Percentiles rank a stretch among this genome's conserved stretches.
Conservation (phyloP, 352 stramenopile species). For the Globisporangium barbulae region DNA sequence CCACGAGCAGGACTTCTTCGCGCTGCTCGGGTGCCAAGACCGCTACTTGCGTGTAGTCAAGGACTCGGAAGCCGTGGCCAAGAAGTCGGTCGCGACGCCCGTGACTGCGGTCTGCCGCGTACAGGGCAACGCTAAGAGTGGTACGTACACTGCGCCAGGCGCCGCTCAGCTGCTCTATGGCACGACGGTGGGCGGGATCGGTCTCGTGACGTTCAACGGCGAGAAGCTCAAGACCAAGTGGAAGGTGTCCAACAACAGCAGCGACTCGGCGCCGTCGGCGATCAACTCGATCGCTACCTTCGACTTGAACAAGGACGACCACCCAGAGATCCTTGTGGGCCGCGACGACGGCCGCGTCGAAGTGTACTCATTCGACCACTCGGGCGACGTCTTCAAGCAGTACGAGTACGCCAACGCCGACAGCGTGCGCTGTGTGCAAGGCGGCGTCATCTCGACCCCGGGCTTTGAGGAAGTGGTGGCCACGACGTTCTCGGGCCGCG, state of each 20-base stretch:
- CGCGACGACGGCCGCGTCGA: slow-evolving; percentile 79
- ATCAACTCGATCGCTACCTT: slow-evolving; percentile 80
- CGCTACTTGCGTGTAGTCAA: slow-evolving; percentile 60
- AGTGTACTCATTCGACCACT: slow-evolving; percentile 60
- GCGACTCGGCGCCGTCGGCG: slow-evolving; percentile 24
- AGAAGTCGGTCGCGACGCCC: slow-evolving; percentile 55
- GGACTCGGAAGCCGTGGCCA: slow-evolving; percentile 50
- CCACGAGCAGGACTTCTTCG: slow-evolving; percentile 62
- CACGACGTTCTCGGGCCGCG: slow-evolving; percentile 73
- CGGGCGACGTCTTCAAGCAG: slow-evolving; percentile 50
- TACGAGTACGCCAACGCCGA: slow-evolving; percentile 71
- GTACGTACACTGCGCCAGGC: slow-evolving; percentile 15
- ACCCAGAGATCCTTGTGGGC: slow-evolving; percentile 71
- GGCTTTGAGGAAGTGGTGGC: slow-evolving; percentile 75
- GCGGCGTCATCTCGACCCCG: slow-evolving; percentile 62
- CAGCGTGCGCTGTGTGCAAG: slow-evolving; percentile 72
- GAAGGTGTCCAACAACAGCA: slow-evolving; percentile 39
- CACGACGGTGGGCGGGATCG: slow-evolving; percentile 52
- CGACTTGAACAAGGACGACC: slow-evolving; percentile 81
- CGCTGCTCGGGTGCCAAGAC: slow-evolving; percentile 72
- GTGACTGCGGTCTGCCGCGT: slow-evolving; percentile 51
- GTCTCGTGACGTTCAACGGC: slow-evolving; percentile 62
- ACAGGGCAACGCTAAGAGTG: slow-evolving; percentile 16
- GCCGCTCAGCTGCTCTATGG: slow-evolving; percentile 60
- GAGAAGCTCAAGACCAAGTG: slow-evolving; percentile 76